Conservation (phyloP, 2,329 filamentous ascomycete genomes). For the Alternaria solani region DNA sequence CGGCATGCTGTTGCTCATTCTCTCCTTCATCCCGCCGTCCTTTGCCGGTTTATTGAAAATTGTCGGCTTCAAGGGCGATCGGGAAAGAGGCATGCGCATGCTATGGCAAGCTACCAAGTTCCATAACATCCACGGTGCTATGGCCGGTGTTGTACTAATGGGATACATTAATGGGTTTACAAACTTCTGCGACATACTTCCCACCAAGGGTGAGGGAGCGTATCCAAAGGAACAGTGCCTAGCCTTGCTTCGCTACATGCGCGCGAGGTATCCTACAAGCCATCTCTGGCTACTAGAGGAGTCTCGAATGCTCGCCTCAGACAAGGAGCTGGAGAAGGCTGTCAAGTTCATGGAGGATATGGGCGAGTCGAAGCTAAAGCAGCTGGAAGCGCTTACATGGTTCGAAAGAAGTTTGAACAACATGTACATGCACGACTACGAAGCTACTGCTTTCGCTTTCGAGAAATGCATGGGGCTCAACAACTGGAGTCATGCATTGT, state of each 20-base stretch:
- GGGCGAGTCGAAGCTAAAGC: slow-evolving; percentile 77
- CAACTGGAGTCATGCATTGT: slow-evolving; percentile 88
- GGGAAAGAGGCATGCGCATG: slow-evolving; percentile 80
- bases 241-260: slow-evolving; percentile 75
- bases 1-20: slow-evolving; percentile 81
- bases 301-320: slow-evolving; percentile 75
- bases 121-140: slow-evolving; percentile 88
- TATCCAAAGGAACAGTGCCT: slow-evolving; percentile 76
- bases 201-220: slow-evolving; percentile 64
- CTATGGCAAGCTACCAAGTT: slow-evolving; percentile 91
- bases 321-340: slow-evolving; percentile 71
- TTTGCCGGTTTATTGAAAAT: slow-evolving; percentile 88
- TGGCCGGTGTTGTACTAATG: slow-evolving; percentile 81
- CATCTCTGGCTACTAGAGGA: slow-evolving; percentile 90
- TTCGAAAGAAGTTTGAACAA: slow-evolving; percentile 84
- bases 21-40: slow-evolving; percentile 92
- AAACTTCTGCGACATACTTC: slow-evolving; percentile 87
- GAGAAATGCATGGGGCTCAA: slow-evolving; percentile 65
- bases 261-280: slow-evolving; percentile 78
- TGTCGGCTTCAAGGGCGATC: slow-evolving; percentile 90
- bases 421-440: slow-evolving; percentile 82
- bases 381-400: slow-evolving; percentile 82
- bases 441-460: slow-evolving; percentile 77
- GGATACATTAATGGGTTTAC: slow-evolving; percentile 89
- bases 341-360: slow-evolving; percentile 69